Evolutionary conservation across 768 basidiomycete genomes (phyloP), one percentile per base, ranked within the genome.

Genomic region (Boletus vinaceobasis): DNA sequence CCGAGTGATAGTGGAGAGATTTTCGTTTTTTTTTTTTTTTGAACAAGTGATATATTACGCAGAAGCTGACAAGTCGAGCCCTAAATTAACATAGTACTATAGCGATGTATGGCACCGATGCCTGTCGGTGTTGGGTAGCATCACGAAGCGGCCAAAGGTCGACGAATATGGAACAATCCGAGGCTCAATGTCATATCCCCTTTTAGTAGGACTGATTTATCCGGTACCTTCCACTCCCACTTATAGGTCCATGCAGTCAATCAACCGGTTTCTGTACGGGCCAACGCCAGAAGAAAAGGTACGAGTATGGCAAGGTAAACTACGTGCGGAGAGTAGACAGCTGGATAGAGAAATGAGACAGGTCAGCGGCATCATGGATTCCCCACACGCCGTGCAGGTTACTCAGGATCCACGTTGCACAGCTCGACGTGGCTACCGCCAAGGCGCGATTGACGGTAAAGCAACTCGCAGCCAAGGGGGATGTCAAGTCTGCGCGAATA

Each of bases 221-320:
- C 31, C 32, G 19, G 52, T 44, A 8, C 50, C 11, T 32, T 47
- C 37, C 37, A 43, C 48, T 46, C 50, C 45, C 56, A 37, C 15
- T 58, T 23, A 21, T 23, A 17, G 46, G 59, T 43, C 65, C 58
- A 92, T 93, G 90, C 90, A 93, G 71, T 73, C 86, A 33, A 88
- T 98, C 67, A 95, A 93, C 70, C 85, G 93, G 39, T 94, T 95
- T 70, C 73, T 99, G 43, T 98, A 98, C 75, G 97, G 97, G 3
- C 96, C 94, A 17, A 93, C 96, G 0, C 88, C 95, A 23, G 94
- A 98, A 72, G 97, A 99, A 75, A 86, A 83, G 65, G 88, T 98
- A 13, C 83, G 88, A 48, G 80, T 82, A 73, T 99, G 97, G 97
- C 94, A 98, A 71, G 64, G 78, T 19, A 93, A 90, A 72, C 76